Conservation (phyloP, 176 grass and related monocot species). For the Raddia distichophylla region DNA sequence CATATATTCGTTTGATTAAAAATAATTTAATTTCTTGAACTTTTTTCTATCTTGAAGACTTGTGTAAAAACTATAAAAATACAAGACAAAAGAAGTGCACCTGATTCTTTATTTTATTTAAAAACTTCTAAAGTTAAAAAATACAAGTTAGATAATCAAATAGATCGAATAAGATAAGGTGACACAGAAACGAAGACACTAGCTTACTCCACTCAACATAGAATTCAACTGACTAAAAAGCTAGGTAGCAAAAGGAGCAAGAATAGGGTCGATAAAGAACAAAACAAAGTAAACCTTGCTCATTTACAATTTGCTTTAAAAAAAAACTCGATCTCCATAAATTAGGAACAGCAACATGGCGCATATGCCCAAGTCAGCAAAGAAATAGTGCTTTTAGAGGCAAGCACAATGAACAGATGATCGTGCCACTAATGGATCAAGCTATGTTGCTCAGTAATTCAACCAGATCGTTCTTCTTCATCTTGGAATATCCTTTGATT, state of each 20-base stretch:
- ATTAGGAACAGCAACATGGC: slow-evolving; percentile 4
- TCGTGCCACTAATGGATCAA: slow-evolving; percentile 9
- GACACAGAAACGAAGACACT: slow-evolving; percentile 16
- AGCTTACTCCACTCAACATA: slow-evolving; percentile 13
- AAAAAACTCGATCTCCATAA: background rate
- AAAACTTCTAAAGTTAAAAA: too few relatives aligned
- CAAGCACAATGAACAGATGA: too few relatives aligned
- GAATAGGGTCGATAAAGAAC: slow-evolving; percentile 20
- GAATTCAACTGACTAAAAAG: slow-evolving; percentile 19
- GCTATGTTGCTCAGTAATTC: slow-evolving; percentile 47
- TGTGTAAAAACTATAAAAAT: too few relatives aligned
- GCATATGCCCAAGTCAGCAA: slow-evolving; percentile 9
- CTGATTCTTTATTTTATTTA: too few relatives aligned
- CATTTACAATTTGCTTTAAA: slow-evolving; percentile 45
- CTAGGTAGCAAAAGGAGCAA: slow-evolving; percentile 13
- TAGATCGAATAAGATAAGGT: too few relatives aligned
- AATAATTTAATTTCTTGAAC: too few relatives aligned
- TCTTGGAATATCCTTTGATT: slow-evolving; percentile 75
- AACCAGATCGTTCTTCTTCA: slow-evolving; percentile 68
- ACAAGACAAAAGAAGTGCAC: too few relatives aligned
- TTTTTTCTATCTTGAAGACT: too few relatives aligned
- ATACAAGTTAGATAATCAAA: too few relatives aligned
- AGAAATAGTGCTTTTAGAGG: slow-evolving; percentile 19
- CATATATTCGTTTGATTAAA: too few relatives aligned
- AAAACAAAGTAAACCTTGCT: slow-evolving; percentile 37